Percentiles rank a stretch among this genome's conserved stretches.
Evolutionary conservation across 345 rosid genomes (phyloP).

Genomic region (Heritiera fomes): DNA sequence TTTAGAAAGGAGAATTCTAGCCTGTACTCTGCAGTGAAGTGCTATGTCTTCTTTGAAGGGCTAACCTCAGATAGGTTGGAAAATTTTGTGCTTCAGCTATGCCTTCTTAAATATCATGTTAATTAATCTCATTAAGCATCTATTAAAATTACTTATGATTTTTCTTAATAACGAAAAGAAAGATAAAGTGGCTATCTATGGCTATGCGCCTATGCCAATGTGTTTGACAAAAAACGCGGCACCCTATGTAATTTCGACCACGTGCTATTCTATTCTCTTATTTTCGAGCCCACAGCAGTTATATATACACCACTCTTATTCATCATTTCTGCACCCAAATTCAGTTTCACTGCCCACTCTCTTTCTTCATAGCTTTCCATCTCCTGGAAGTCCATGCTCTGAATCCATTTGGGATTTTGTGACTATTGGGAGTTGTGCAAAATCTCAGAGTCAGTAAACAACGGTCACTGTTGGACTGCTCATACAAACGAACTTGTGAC

Average conservation of each 20-base stretch:
- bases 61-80: not conserved
- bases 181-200: not conserved
- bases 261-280: not conserved
- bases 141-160: not conserved
- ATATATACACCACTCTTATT: constrained; percentile 4
- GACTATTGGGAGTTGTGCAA: constrained; percentile 13
- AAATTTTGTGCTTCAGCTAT: not conserved
- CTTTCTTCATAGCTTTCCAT: too few relatives aligned
- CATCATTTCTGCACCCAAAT: not conserved
- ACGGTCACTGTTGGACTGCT: not conserved
- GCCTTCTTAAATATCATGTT: too few relatives aligned
- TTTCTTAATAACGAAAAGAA: not conserved
- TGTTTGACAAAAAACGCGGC: not conserved
- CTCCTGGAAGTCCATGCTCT: not conserved
- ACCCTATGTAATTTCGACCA: not conserved
- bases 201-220: not conserved
- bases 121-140: too few relatives aligned
- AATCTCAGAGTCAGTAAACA: constrained; percentile 22
- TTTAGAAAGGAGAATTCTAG: not conserved
- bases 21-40: not conserved
- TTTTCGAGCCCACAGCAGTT: not conserved
- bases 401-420: constrained; percentile 19
- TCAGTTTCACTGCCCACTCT: not conserved
- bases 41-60: not conserved
- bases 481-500: not conserved